phyloP scores from a whole-genome alignment of 331 rosid species.

The Erythrophleum ivorense region DNA sequence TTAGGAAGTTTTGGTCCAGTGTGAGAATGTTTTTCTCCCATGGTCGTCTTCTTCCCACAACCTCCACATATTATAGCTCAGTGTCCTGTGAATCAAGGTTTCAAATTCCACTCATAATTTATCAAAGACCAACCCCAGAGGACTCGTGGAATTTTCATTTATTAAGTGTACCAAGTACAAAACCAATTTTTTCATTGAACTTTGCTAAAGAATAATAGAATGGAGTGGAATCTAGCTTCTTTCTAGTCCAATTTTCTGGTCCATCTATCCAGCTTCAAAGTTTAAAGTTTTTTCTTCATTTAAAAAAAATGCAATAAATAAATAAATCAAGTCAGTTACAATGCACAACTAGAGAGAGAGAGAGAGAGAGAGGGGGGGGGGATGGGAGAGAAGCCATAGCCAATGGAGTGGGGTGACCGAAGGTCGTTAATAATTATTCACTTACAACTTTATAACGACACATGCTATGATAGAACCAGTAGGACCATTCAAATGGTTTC shows the following conservation, averaged over 20 bases:
- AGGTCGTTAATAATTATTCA: slow-evolving; percentile 36
- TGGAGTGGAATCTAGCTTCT: background rate
- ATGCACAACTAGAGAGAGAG: too few species aligned
- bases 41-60: slow-evolving; percentile 31
- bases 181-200: background rate
- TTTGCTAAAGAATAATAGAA: background rate
- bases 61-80: slow-evolving; percentile 21
- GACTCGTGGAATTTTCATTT: slow-evolving; percentile 3
- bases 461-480: slow-evolving; percentile 23
- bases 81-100: slow-evolving; percentile 43
- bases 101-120: slow-evolving; percentile 5
- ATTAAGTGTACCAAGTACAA: background rate
- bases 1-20: slow-evolving; percentile 49
- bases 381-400: too few species aligned
- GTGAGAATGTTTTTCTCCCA: slow-evolving; percentile 43
- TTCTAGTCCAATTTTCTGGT: too few species aligned
- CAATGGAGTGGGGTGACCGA: slow-evolving; percentile 9
- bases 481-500: slow-evolving; percentile 39
- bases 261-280: too few species aligned
- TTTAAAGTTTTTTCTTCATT: too few species aligned
- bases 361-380: too few species aligned
- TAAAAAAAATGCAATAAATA: too few species aligned
- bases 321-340: too few species aligned
- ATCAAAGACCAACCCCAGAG: slow-evolving; percentile 28
- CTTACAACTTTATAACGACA: slow-evolving; percentile 8